phyloP scores from a whole-genome alignment of 2,329 filamentous ascomycete genomes.

The Trichoderma pleuroti region DNA sequence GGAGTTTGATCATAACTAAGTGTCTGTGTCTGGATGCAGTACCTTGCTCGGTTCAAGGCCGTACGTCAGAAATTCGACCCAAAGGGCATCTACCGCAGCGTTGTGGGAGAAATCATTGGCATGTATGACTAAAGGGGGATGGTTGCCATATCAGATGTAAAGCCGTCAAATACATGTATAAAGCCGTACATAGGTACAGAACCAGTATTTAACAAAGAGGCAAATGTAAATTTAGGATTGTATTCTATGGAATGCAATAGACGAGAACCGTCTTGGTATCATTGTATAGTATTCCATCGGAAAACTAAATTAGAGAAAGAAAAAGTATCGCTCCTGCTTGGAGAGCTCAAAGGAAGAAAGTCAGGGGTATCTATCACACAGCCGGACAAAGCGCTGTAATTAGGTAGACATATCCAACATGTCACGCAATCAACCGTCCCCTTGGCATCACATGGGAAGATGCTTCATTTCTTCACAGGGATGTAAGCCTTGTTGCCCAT shows the following conservation, averaged over 20 bases:
- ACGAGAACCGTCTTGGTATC: slow-evolving; percentile 9
- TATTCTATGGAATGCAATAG: slow-evolving; percentile 6
- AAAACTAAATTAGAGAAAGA: not conserved
- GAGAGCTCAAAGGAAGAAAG: not conserved
- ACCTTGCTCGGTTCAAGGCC: slow-evolving; percentile 46
- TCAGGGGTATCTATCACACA: slow-evolving; percentile 16
- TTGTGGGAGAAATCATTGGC: slow-evolving; percentile 48
- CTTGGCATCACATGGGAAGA: not conserved
- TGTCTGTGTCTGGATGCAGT: slow-evolving; percentile 21
- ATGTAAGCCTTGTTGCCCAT: slow-evolving; percentile 30
- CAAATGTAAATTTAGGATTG: not conserved
- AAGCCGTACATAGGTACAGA: not conserved
- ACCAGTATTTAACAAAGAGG: not conserved
- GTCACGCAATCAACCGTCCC: not conserved
- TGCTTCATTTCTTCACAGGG: slow-evolving; percentile 25
- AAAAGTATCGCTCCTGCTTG: not conserved
- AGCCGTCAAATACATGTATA: not conserved
- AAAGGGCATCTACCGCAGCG: slow-evolving; percentile 44
- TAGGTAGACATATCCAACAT: slow-evolving; percentile 12
- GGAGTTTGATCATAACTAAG: not conserved
- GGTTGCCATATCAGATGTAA: not conserved
- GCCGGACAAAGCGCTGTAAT: slow-evolving; percentile 9
- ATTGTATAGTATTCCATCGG: slow-evolving; percentile 4
- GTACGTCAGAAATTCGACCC: slow-evolving; percentile 48
- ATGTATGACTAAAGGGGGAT: slow-evolving; percentile 33